Evolutionary conservation across 2,329 filamentous ascomycete species (phyloP), one percentile per base, ranked within the genome.

Genomic region (Corynespora cassiicola): DNA sequence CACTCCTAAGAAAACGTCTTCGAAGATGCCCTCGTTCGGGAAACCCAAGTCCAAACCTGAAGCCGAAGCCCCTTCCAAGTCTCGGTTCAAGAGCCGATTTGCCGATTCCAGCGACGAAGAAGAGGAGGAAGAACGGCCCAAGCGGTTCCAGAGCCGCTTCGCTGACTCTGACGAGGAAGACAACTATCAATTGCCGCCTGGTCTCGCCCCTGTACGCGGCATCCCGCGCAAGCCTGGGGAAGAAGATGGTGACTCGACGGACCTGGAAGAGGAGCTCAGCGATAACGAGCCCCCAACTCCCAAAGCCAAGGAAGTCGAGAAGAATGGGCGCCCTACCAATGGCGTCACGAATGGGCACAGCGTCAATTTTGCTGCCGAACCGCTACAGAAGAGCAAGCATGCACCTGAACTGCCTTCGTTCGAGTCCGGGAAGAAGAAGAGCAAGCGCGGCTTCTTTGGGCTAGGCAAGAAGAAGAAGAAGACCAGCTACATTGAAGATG

Each of bases 31-130:
- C 22, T 40, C 42, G 9, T 52, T 64, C 12, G 41, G 31, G 20
- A 61, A 64, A 36, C 31, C 42, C 15, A 62, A 55, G 27, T 12
- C 52, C 19, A 26, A 53, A 3, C 22, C 47, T 11, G n/a, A n/a
- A n/a, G 44, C 50, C n/a, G 41, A 42, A 11, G 58, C 47, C 17
- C 31, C 54, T 18, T 18, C 45, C 24, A 50, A 46, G 17, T 23
- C 45, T 7, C 43, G 53, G 1, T 65, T 67, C 48, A 61, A 58
- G 38, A 68, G 62, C 55, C 82, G 86, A 1, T 87, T 90, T 53
- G 81, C 74, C 1, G 85, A 89, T 54, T 89, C 86, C 1, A 89
- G 86, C 56, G 86, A 89, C 28, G 72, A 74, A 20, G n/a, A n/a
- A 26, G 69, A 69, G 17, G 73, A 75, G 2, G 63, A 61, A 5